phyloP scores from a whole-genome alignment of 257 asterid species.

The Solanum chmielewskii region DNA sequence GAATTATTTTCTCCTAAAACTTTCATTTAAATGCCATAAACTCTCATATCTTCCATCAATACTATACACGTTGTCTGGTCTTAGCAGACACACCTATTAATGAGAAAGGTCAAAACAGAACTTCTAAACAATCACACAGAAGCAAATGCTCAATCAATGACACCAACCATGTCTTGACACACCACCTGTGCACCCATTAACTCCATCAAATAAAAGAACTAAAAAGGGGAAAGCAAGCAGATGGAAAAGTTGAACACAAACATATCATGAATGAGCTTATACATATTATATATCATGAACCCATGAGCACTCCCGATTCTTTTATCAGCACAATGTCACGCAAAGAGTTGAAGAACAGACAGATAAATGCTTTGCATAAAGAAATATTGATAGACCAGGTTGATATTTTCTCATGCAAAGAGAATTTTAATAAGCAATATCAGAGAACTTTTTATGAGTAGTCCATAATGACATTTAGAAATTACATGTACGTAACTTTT shows the following conservation, averaged over 20 bases:
- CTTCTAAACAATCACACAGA: not conserved
- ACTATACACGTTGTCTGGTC: not conserved
- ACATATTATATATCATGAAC: not conserved
- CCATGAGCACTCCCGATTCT: not conserved
- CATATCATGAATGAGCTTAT: not conserved
- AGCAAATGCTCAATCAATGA: not conserved
- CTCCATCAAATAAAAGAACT: not conserved
- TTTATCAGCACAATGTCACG: not conserved
- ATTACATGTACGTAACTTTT: not conserved
- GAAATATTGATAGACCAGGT: not conserved
- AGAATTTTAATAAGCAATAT: not conserved
- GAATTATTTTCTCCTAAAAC: not conserved
- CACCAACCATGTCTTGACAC: not conserved
- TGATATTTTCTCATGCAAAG: not conserved
- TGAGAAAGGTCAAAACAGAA: not conserved
- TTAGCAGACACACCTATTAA: not conserved
- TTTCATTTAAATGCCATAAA: not conserved
- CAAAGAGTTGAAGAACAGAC: not conserved
- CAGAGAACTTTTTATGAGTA: not conserved
- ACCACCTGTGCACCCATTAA: not conserved
- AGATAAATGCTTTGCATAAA: not conserved
- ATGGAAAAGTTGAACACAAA: not conserved
- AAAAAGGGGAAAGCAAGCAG: not conserved
- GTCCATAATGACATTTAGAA: not conserved
- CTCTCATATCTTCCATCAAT: not conserved